Base-by-base conservation (phyloP, 2,329 filamentous ascomycete species). In the Penicillium hesseltinei region DNA sequence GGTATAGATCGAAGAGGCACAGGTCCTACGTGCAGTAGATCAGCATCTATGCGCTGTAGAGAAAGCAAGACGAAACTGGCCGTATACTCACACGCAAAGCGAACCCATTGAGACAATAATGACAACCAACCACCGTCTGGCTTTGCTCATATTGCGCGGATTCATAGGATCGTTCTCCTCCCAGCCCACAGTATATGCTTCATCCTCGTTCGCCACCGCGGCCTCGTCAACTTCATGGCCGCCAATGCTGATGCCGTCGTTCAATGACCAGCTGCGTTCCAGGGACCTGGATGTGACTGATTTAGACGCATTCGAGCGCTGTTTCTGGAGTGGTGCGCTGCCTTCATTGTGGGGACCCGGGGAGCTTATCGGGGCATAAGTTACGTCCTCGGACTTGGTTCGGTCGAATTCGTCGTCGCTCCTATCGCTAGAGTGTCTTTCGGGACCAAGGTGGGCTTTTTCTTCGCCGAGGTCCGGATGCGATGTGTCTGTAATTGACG, bases 1-100 rank as follows among this genome's bases (percentile, higher is more conserved):
- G 0, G 91, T 93, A 74, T 97, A 96, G 66, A 96, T 86, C n/a
- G 91, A 94, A 47, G 89, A 92, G 1, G 90, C 85, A 70, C 88
- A 91, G 9, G 92, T 96, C 53, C 89, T 92, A 66, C 15, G 33
- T 23, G 15, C 29, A 43, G 27, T 27, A 15, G 6, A 42, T 59
- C 21, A 59, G 47, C 39, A 38, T 48, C 25, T 50, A 35, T 15
- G 27, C 10, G 27, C 5, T 17, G 10, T 19, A 25, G 23, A 19
- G 35, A 36, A 17, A 17, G 15, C 17, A 56, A 36, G 31, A 52
- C 42, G 29, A 47, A 53, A 19, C 27, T 21, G 27, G 31, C 29
- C 15, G 23, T 42, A 42, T 52, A 86, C 89, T 81, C 82, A 92
- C 88, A 96, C 92, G 73, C 90, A 93, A 58, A 94, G 80, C 46